Percentiles rank a stretch among this genome's conserved stretches.
Evolutionary conservation across 768 basidiomycete genomes (phyloP).

Genomic region (Boletus vermiculosoides): DNA sequence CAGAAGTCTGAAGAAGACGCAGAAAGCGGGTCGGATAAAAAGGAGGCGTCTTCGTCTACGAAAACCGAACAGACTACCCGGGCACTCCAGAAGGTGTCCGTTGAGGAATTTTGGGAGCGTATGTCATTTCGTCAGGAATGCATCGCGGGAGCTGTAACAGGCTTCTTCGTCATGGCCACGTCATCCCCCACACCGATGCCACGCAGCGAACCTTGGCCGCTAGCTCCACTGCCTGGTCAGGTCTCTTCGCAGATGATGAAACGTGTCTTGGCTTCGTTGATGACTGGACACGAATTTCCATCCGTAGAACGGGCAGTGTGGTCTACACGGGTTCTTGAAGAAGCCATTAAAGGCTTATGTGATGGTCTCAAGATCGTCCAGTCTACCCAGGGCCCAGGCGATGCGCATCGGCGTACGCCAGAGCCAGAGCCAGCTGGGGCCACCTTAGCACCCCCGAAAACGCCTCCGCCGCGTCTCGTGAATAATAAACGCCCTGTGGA

Average conservation of each 20-base stretch:
- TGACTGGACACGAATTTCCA: constrained; percentile 78
- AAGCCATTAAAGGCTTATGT: constrained; percentile 66
- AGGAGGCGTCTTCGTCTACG: constrained; percentile 21
- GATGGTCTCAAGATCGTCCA: constrained; percentile 50
- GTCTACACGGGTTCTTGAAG: constrained; percentile 71
- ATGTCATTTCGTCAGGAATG: constrained; percentile 98
- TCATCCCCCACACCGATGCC: constrained; percentile 29
- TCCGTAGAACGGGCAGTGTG: constrained; percentile 59
- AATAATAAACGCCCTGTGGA: constrained; percentile 25
- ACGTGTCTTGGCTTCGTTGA: constrained; percentile 66
- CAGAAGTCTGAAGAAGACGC: constrained; percentile 21
- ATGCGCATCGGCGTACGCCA: constrained; percentile 40
- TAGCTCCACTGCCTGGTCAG: constrained; percentile 56
- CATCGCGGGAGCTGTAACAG: constrained; percentile 84
- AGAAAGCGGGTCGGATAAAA: constrained; percentile 29
- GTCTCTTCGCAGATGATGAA: constrained; percentile 66
- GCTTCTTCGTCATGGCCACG: constrained; percentile 78
- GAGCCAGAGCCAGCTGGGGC: constrained; percentile 33
- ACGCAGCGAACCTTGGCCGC: constrained; percentile 37
- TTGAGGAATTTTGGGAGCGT: constrained; percentile 94
- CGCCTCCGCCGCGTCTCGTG: constrained; percentile 44
- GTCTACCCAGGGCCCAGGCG: constrained; percentile 16
- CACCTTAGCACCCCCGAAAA: constrained; percentile 46
- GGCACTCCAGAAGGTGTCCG: constrained; percentile 55
- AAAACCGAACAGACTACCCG: constrained; percentile 44